phyloP scores from a whole-genome alignment of 2,329 filamentous ascomycete genomes.

The Ophiostoma tasmaniense region DNA sequence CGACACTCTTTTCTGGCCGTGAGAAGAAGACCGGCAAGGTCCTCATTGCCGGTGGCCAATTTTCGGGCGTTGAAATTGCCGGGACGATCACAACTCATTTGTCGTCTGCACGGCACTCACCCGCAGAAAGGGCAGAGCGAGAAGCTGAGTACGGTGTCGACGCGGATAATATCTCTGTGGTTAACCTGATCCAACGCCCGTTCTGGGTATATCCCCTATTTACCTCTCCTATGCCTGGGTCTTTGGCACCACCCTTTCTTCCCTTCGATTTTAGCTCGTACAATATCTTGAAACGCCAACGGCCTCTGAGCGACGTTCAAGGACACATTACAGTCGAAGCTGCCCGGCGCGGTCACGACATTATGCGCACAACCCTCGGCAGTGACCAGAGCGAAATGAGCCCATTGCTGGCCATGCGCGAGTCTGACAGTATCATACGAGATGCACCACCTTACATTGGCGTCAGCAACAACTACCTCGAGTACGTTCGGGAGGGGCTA shows the following conservation, averaged over 20 bases:
- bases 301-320: constrained; percentile 52
- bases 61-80: constrained; percentile 73
- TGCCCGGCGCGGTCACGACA: constrained; percentile 45
- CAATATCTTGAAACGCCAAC: constrained; percentile 55
- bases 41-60: constrained; percentile 68
- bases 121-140: constrained; percentile 31
- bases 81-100: constrained; percentile 63
- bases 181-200: constrained; percentile 61
- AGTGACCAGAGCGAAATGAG: constrained; percentile 47
- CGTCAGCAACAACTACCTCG: constrained; percentile 62
- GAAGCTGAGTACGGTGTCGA: constrained; percentile 21
- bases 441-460: constrained; percentile 55
- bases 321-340: constrained; percentile 54
- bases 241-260: constrained; percentile 51
- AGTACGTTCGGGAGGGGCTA: constrained; percentile 60
- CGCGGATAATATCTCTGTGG: constrained; percentile 47
- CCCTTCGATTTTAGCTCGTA: constrained; percentile 67
- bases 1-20: constrained; percentile 34
- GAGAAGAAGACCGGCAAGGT: constrained; percentile 46
- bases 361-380: constrained; percentile 41
- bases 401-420: constrained; percentile 32
- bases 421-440: constrained; percentile 30
- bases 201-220: constrained; percentile 62
- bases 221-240: constrained; percentile 39
- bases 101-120: constrained; percentile 52